phyloP scores from a whole-genome alignment of 306 rosid genomes.

The Fragaria nilgerrensis region DNA sequence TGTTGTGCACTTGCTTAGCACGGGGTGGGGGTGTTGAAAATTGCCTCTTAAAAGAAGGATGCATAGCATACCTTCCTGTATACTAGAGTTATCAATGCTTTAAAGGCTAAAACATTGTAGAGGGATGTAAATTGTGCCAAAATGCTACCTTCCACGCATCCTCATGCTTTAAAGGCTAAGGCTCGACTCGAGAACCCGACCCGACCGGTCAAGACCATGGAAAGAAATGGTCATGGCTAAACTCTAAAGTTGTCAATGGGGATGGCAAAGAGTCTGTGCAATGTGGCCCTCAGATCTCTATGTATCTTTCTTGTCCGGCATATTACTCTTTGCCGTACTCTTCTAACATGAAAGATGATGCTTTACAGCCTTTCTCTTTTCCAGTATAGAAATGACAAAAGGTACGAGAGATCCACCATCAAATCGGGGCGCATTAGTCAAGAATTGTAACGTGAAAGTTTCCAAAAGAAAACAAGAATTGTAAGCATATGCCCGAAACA shows the following conservation, averaged over 20 bases:
- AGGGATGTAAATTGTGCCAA: conserved; percentile 29
- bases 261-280: not conserved
- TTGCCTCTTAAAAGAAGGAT: too few relatives aligned
- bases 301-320: not conserved
- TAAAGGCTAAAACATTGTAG: not conserved
- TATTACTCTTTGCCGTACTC: not conserved
- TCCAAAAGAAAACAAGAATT: not conserved
- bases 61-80: too few relatives aligned
- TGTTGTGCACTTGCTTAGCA: too few relatives aligned
- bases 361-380: not conserved
- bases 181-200: not conserved
- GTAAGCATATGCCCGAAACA: not conserved
- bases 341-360: not conserved
- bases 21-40: too few relatives aligned
- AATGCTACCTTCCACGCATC: conserved; percentile 46
- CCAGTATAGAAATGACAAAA: not conserved
- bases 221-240: not conserved
- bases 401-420: not conserved
- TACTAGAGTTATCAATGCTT: too few relatives aligned
- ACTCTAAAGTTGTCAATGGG: not conserved
- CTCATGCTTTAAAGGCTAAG: conserved; percentile 27
- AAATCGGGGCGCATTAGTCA: not conserved
- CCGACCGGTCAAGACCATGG: not conserved
- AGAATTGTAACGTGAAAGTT: not conserved
- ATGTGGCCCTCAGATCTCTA: not conserved